These are phyloP conservation scores for Citeromyces matritensis DNA, from an alignment of 805 yeast species.

Conservation along the genomic window DNA sequence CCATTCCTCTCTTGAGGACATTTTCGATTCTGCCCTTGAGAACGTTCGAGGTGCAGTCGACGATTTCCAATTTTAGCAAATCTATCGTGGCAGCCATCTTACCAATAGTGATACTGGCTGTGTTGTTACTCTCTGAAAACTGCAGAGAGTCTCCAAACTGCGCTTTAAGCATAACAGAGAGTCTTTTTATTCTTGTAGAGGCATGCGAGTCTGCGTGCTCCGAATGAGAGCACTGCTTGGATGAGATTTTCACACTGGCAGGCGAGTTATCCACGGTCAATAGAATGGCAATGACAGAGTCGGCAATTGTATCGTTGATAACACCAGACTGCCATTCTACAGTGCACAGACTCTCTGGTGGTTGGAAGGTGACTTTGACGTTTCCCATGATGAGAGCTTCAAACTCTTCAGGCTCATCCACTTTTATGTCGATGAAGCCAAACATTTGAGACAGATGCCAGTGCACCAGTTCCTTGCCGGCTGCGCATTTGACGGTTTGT, in stretches of 20 bases:
- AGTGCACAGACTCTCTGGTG: conserved; percentile 33
- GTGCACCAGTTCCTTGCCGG: conserved; percentile 62
- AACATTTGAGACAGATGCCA: conserved; percentile 96
- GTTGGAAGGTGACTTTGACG: conserved; percentile 32
- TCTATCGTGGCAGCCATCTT: conserved; percentile 57
- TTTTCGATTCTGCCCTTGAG: conserved; percentile 73
- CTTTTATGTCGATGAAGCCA: conserved; percentile 57
- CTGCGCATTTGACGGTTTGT: conserved; percentile 65
- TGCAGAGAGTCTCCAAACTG: conserved; percentile 77
- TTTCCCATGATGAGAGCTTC: conserved; percentile 50
- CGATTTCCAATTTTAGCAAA: conserved; percentile 47
- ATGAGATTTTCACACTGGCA: conserved; percentile 80
- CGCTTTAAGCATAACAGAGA: conserved; percentile 50
- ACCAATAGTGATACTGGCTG: conserved; percentile 47
- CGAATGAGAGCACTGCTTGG: conserved; percentile 36
- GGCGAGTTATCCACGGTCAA: conserved; percentile 91
- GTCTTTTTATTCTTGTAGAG: conserved; percentile 29
- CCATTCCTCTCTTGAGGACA: conserved; percentile 63
- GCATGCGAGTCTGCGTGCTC: conserved; percentile 9
- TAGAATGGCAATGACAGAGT: conserved; percentile 78
- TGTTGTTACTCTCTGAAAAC: conserved; percentile 13
- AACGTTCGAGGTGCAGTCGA: conserved; percentile 58
- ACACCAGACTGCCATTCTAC: conserved; percentile 88
- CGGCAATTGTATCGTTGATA: conserved; percentile 88
- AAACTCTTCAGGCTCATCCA: conserved; percentile 35